Evolutionary conservation across 371 early-diverging fungal genomes (phyloP), one percentile per base, ranked within the genome.

Genomic region (Mucor racemosus): DNA sequence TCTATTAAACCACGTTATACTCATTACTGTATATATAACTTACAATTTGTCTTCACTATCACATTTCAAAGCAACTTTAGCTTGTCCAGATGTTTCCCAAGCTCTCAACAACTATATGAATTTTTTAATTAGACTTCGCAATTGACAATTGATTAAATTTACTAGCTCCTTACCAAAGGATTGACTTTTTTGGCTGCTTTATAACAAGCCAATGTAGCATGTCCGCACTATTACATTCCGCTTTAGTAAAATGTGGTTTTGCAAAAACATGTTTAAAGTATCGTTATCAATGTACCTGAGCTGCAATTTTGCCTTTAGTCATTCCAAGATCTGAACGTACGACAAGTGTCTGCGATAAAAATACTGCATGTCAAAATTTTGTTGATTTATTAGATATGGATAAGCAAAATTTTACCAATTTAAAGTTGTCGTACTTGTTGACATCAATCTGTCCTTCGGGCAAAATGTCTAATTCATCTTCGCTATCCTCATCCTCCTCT

Each of bases 271-370:
- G 48, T 26, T 26, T 26, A 26, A 11, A 42, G n/a, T 19, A 9
- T 10, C 17, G 50, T 26, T 55, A 55, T 55, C 15, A 55, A 26
- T 7, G 54, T 76, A 82, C 85, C 79, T 96, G 97, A 11, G 99
- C 98, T 1, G 98, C 98, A 17, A 93, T 89, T 71, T 98, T 97
- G 39, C 99, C 99, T 76, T 96, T 97, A 36, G 88, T 88, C 99
- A 98, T 98, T 34, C 90, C 92, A 46, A 98, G 84, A 77, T 98
- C 99, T 0, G 89, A 92, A 19, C 98, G 86, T 8, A 97, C 82
- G 10, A 95, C 78, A 15, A 96, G 84, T 5, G 92, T 93, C 89
- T 85, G 61, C n/a, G 13, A 44, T 50, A 11, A 19, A 50, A 26
- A 50, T 50, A 13, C 10, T 50, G 50, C 42, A 54, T 44, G 42